A percentile compares a stretch with the other conserved stretches of the same genome.
Evolutionary conservation across 176 grass and related monocot species (phyloP).

Genomic region (Tillandsia leiboldiana): DNA sequence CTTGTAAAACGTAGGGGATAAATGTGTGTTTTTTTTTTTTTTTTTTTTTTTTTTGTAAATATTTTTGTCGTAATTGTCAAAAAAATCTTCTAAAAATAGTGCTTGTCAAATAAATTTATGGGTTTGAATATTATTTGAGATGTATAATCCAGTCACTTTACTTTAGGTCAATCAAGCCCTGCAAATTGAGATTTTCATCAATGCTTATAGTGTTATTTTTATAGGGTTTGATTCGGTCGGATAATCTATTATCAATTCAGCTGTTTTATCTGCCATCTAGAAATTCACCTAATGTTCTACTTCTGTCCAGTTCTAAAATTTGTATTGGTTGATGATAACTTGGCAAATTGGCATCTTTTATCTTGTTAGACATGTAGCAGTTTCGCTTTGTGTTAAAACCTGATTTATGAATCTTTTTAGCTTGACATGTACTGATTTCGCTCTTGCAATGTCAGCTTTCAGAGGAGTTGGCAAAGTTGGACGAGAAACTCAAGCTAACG

Average conservation of each 20-base stretch:
- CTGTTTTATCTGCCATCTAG: neutral
- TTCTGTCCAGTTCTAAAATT: too few species aligned
- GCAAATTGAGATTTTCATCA: neutral
- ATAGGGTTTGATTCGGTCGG: too few species aligned
- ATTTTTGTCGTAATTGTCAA: neutral
- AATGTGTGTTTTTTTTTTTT: neutral
- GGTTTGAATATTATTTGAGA: too few species aligned
- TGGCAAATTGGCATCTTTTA: neutral
- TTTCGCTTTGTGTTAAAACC: neutral
- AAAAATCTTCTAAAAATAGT: neutral
- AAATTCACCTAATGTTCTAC: neutral
- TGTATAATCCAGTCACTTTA: neutral
- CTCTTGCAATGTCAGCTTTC: slow-evolving; percentile 41
- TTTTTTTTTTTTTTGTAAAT: neutral
- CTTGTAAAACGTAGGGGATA: slow-evolving; percentile 1
- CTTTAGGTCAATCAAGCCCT: neutral
- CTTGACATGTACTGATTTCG: slow-evolving; percentile 6
- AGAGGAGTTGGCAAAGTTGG: slow-evolving; percentile 60
- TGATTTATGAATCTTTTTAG: neutral
- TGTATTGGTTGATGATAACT: neutral
- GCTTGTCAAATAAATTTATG: too few species aligned
- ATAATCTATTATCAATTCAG: neutral
- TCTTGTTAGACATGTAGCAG: neutral
- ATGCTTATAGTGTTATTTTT: too few species aligned
- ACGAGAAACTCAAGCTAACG: slow-evolving; percentile 73